A percentile compares a stretch with the other conserved stretches of the same genome.
phyloP scores from a whole-genome alignment of 2,329 filamentous ascomycete species.

The Clarireedia hainanense region DNA sequence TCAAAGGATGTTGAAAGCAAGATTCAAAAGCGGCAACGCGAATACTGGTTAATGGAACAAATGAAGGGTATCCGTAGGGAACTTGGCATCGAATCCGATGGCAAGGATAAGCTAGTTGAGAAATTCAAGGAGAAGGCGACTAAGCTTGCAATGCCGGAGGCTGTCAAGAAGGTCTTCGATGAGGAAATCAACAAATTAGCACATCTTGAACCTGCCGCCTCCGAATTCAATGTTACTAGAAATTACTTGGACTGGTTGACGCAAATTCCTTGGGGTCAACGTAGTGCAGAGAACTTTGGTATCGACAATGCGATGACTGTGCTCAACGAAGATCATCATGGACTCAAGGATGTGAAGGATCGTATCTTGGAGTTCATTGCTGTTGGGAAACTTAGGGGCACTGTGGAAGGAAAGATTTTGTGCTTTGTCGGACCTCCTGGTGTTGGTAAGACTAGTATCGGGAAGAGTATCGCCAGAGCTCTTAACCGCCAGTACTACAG shows the following conservation, averaged over 20 bases:
- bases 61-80: constrained; percentile 98
- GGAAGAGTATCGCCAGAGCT: constrained; percentile 92
- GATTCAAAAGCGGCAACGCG: constrained; percentile 92
- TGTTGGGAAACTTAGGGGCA: constrained; percentile 91
- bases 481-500: constrained; percentile 95
- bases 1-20: constrained; percentile 96
- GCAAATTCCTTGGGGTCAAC: constrained; percentile 93
- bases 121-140: constrained; percentile 93
- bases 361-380: constrained; percentile 97
- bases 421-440: constrained; percentile 96
- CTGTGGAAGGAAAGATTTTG: constrained; percentile 95
- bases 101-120: constrained; percentile 96
- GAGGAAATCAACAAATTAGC: constrained; percentile 97
- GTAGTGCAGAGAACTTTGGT: constrained; percentile 92
- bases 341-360: constrained; percentile 96
- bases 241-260: constrained; percentile 99
- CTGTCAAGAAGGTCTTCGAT: constrained; percentile 94
- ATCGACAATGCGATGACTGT: constrained; percentile 87
- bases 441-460: constrained; percentile 97
- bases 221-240: constrained; percentile 95
- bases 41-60: constrained; percentile 99
- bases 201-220: constrained; percentile 89
- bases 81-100: constrained; percentile 92
- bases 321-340: constrained; percentile 93
- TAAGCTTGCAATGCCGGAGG: constrained; percentile 93